These are phyloP conservation scores for Triticum monococcum DNA, from an alignment of 176 grass and related monocot species.

Conservation along the genomic window DNA sequence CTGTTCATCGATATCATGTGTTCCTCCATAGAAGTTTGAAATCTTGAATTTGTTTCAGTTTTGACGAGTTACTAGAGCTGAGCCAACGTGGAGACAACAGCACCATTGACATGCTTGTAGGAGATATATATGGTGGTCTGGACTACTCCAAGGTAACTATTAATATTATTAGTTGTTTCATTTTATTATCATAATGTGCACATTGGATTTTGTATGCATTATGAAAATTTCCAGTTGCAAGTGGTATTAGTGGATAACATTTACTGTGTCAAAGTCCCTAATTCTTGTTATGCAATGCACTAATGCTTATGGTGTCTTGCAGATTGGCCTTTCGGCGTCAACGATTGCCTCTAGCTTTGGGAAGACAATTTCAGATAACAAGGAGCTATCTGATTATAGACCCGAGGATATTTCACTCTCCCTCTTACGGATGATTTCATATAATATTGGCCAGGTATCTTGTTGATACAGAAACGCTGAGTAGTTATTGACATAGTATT, in stretches of 20 bases:
- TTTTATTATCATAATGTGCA: slow-evolving; percentile 16
- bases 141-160: slow-evolving; percentile 90
- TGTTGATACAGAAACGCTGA: slow-evolving; percentile 11
- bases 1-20: slow-evolving; percentile 8
- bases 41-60: slow-evolving; percentile 58
- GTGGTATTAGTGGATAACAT: slow-evolving; percentile 7
- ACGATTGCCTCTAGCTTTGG: slow-evolving; percentile 98
- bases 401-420: slow-evolving; percentile 99
- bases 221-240: slow-evolving; percentile 8
- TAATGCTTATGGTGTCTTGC: slow-evolving; percentile 40
- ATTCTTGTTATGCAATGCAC: neutral
- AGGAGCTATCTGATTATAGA: slow-evolving; percentile 89
- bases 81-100: slow-evolving; percentile 92
- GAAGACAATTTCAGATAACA: slow-evolving; percentile 90
- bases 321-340: slow-evolving; percentile 97
- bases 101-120: slow-evolving; percentile 96
- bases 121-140: slow-evolving; percentile 97
- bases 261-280: neutral
- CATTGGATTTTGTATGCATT: neutral
- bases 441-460: slow-evolving; percentile 97
- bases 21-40: slow-evolving; percentile 24
- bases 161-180: slow-evolving; percentile 7
- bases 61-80: slow-evolving; percentile 96
- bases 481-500: neutral
- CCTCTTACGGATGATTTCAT: slow-evolving; percentile 96